phyloP scores from a whole-genome alignment of 1,284 basidiomycete genomes.

The Golubevia pallescens region DNA sequence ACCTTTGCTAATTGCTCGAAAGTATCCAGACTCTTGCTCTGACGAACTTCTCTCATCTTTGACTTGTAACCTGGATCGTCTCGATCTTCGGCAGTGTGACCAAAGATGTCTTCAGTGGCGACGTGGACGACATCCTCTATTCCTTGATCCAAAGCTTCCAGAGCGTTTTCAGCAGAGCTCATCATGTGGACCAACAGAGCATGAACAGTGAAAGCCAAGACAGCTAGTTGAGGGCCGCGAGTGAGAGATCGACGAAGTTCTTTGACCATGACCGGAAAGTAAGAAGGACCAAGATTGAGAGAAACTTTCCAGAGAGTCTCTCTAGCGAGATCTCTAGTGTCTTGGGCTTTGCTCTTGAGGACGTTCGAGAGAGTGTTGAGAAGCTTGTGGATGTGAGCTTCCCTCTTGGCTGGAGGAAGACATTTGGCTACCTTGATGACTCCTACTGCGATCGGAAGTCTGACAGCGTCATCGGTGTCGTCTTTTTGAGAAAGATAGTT shows the following conservation, averaged over 20 bases:
- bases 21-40: constrained; percentile 61
- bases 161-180: constrained; percentile 6
- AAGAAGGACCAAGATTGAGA: constrained; percentile 75
- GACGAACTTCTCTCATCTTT: constrained; percentile 67
- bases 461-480: constrained; percentile 47
- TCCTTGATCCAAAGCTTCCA: constrained; percentile 1
- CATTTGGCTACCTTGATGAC: constrained; percentile 83
- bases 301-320: constrained; percentile 85
- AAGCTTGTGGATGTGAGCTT: constrained; percentile 75
- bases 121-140: constrained; percentile 68
- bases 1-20: constrained; percentile 55
- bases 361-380: constrained; percentile 85
- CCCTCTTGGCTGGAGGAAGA: constrained; percentile 72
- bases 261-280: constrained; percentile 76
- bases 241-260: constrained; percentile 82
- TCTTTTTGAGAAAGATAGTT: constrained; percentile 50
- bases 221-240: constrained; percentile 92
- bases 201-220: constrained; percentile 85
- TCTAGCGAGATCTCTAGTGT: constrained; percentile 85
- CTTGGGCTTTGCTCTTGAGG: constrained; percentile 88
- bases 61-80: constrained; percentile 90
- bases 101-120: constrained; percentile 91
- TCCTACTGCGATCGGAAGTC: constrained; percentile 79
- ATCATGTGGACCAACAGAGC: constrained; percentile 75
- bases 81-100: constrained; percentile 88